These are phyloP conservation scores for Trichoderma hamatum DNA, from an alignment of 2,329 filamentous ascomycete genomes.

Conservation along the genomic window DNA sequence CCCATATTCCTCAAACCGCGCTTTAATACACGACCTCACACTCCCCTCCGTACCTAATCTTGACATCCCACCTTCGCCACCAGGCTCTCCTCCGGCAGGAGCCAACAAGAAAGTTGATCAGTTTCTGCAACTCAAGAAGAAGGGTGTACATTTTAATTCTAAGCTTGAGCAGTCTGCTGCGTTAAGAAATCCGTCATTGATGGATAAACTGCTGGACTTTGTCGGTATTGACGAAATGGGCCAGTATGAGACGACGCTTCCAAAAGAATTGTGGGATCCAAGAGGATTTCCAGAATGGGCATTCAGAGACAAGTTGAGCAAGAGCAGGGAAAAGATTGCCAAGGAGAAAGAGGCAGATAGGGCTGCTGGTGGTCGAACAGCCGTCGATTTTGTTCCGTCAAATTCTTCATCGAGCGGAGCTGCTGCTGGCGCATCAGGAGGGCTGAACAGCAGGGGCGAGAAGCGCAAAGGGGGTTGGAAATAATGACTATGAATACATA, in stretches of 20 bases:
- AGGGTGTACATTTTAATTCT: conserved; percentile 77
- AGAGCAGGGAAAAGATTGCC: conserved; percentile 50
- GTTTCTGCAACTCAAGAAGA: conserved; percentile 76
- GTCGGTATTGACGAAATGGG: conserved; percentile 53
- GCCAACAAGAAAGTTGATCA: conserved; percentile 70
- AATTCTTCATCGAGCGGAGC: conserved; percentile 32
- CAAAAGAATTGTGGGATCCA: conserved; percentile 61
- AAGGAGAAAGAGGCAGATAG: conserved; percentile 52
- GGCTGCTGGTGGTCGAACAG: conserved; percentile 44
- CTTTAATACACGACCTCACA: conserved; percentile 70
- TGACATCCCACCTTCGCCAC: conserved; percentile 73
- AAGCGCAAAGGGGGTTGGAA: conserved; percentile 43
- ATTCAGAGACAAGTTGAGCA: conserved; percentile 53
- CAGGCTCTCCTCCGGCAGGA: conserved; percentile 57
- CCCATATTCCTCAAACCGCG: conserved; percentile 66
- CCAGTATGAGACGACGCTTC: conserved; percentile 68
- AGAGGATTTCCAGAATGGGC: conserved; percentile 58
- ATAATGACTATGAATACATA: conserved; percentile 25
- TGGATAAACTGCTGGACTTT: conserved; percentile 73
- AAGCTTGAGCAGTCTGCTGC: conserved; percentile 68
- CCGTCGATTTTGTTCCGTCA: conserved; percentile 55
- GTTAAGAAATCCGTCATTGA: conserved; percentile 71
- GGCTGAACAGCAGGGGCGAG: conserved; percentile 36
- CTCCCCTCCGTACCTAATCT: conserved; percentile 73
- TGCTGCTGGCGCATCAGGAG: conserved; percentile 24